Evolutionary conservation across 805 yeast genomes (phyloP), one percentile per base, ranked within the genome.

Genomic region (Kluyveromyces nonfermentans): DNA sequence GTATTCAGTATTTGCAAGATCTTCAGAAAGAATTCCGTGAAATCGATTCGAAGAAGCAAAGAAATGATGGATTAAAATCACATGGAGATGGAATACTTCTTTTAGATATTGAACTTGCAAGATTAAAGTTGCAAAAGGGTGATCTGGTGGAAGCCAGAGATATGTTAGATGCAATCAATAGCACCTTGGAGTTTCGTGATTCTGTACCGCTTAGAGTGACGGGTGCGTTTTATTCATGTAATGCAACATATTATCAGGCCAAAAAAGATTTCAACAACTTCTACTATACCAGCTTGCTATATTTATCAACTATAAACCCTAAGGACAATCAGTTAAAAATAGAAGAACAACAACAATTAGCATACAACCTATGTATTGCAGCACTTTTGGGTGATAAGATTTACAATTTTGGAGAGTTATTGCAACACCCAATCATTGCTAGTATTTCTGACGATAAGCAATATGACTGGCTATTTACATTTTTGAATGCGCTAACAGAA

Each of bases 371-470:
- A 52, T 75, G 90, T 47, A 72, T 87, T 37, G 80, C 95, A 28
- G 97, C 97, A 0, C 69, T 93, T 47, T 72, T 90, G 54, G 97
- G 97, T 40, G 95, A 88, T 59, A 80, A 77, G 56, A 85, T 90
- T 54, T 93, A 87, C 71, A 93, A 90, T 68, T 93, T 93, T 64
- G 97, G 97, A 41, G 98, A 93, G 67, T 75, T 93, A 50, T 74
- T 93, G 48, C 78, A 88, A 62, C 97, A 90, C 64, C 95, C 93
- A 36, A 79, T 90, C 38, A 74, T 88, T 63, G 60, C 68, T 35
- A 63, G 70, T 33, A 72, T 83, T 35, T 50, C 61, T 17, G 67
- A 67, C 21, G 71, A 68, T 42, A 63, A 75, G 34, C 68, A 69
- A 37, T 76, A 76, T 61, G 63, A 67, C 32, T 87, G 96, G 95